Base-by-base conservation (phyloP, 306 rosid genomes). In the Dalbergia oliveri region DNA sequence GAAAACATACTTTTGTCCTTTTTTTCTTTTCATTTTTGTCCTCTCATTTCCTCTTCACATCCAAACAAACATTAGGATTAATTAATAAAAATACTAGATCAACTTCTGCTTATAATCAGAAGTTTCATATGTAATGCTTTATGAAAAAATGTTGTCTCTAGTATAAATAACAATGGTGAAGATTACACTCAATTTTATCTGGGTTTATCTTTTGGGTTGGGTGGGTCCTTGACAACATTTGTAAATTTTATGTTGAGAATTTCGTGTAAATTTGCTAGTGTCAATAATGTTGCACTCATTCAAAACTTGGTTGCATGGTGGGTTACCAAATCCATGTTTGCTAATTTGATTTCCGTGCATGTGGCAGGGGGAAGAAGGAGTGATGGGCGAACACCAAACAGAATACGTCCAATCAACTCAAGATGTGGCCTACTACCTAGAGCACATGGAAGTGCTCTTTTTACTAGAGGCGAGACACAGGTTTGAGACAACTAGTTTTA, bases 381-480 rank as follows among this genome's bases (percentile, higher is more conserved):
- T 16, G 99, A 95, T 86, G 98, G 99, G 58, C 86, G 99, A 63
- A 82, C 90, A 26, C 92, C 91, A 33, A 77, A 78, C 9, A 96
- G 47, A 78, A 91, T 95, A 79, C 99, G 99, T 41, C 91, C 98
- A 75, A 90, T 95, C 62, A 81, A 89, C 85, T 84, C 99, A 59
- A 91, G 88, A 69, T 91, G 97, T 88, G 90, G 97, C 14, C 85
- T 95, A 79, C 89, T 95, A 84, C 99, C 99, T 60, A 93, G 99
- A 81, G 98, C 98, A 60, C 99, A 95, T 83, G 99, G 99, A 79
- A 93, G 99, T 87, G 82, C 99, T 39, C 97, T 93, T 83, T 95
- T 95, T 76, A 95, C 99, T 10, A 92, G 99, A 75, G 99, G 99
- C 18, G 99, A 95, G 83, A 95, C 99, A 69, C 99, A 95, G 99